These are phyloP conservation scores for Penicillium bovifimosum DNA, from an alignment of 495 filamentous ascomycete genomes.

Conservation along the genomic window DNA sequence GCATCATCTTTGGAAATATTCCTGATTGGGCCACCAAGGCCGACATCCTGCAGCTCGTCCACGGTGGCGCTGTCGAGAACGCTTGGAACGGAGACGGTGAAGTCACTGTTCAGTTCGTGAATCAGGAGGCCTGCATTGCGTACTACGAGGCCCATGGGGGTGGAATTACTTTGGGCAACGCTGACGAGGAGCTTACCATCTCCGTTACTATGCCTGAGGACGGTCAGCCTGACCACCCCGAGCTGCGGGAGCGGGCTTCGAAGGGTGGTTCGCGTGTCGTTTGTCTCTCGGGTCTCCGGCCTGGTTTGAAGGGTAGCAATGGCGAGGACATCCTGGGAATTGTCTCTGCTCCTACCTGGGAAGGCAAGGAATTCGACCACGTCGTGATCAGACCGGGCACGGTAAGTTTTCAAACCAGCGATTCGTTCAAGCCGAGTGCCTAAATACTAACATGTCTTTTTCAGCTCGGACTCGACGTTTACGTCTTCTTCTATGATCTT, in stretches of 20 bases:
- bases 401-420: neutral
- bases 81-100: slow-evolving; percentile 3
- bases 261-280: slow-evolving; percentile 6
- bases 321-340: neutral
- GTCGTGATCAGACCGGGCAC: neutral
- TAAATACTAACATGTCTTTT: neutral
- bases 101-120: slow-evolving; percentile 7
- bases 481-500: slow-evolving; percentile 41
- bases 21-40: slow-evolving; percentile 25
- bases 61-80: slow-evolving; percentile 42
- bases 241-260: neutral
- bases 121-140: slow-evolving; percentile 1
- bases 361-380: neutral
- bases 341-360: neutral
- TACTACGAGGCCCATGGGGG: neutral
- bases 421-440: neutral
- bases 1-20: slow-evolving; percentile 35
- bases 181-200: neutral
- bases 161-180: slow-evolving; percentile 1
- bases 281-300: neutral
- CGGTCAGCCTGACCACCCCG: neutral
- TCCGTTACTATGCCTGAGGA: neutral
- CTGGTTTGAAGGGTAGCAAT: neutral
- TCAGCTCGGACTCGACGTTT: slow-evolving; percentile 8
- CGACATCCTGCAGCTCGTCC: slow-evolving; percentile 37